A percentile compares a stretch with the other conserved stretches of the same genome.
These are phyloP conservation scores for Piper betle DNA, from an alignment of 164 flowering plant species.

Conservation along the genomic window DNA sequence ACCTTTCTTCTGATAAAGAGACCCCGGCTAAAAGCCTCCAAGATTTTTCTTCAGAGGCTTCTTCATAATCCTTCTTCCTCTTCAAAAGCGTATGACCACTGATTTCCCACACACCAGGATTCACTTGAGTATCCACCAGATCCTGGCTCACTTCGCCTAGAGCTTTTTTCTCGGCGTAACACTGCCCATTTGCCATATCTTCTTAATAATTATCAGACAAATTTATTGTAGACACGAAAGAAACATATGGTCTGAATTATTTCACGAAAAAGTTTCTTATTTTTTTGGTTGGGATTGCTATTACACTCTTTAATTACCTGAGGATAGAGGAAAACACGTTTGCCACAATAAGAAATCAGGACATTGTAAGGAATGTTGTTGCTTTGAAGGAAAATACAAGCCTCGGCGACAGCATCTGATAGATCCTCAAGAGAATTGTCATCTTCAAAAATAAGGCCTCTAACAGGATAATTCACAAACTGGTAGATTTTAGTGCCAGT, in stretches of 20 bases:
- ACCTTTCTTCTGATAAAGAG: constrained; percentile 61
- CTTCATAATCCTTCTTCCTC: constrained; percentile 53
- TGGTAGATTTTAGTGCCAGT: constrained; percentile 34
- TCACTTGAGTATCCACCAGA: constrained; percentile 73
- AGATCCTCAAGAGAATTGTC: constrained; percentile 38
- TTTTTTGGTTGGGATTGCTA: no score
- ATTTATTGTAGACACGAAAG: no score
- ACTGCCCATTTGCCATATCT: constrained; percentile 35
- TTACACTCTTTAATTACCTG: constrained; percentile 65
- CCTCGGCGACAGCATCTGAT: constrained; percentile 42
- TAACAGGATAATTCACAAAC: constrained; percentile 59
- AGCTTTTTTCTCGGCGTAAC: constrained; percentile 85
- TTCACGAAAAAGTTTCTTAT: no score
- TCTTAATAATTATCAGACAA: no score
- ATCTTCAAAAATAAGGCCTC: constrained; percentile 64
- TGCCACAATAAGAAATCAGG: constrained; percentile 65
- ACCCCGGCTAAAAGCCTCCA: constrained; percentile 78
- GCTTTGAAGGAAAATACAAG: constrained; percentile 63
- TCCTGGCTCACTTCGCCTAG: constrained; percentile 75
- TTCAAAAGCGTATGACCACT: constrained; percentile 84
- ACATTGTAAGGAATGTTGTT: constrained; percentile 72
- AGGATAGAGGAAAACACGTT: constrained; percentile 52
- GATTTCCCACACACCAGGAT: constrained; percentile 90
- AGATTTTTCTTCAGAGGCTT: constrained; percentile 56
- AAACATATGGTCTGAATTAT: not conserved